A percentile compares a stretch with the other conserved stretches of the same genome.
Conservation (phyloP, 306 rosid species). For the Sophora flavescens region DNA sequence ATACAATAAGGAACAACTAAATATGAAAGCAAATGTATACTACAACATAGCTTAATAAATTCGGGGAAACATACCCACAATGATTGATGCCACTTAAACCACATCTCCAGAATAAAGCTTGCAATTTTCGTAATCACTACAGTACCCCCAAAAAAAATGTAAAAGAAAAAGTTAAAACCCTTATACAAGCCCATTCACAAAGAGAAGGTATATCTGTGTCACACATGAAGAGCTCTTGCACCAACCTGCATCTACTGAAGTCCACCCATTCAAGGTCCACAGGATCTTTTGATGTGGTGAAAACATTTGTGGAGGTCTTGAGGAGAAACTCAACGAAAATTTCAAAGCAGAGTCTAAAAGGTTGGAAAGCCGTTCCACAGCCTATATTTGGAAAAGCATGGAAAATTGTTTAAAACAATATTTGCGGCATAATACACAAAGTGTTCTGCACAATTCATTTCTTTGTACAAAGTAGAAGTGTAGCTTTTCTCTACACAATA, state of each 20-base stretch:
- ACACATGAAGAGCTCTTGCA: slow-evolving; percentile 28
- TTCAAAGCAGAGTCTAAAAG: slow-evolving; percentile 58
- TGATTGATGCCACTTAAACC: slow-evolving; percentile 96
- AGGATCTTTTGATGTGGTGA: slow-evolving; percentile 80
- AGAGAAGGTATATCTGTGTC: background rate
- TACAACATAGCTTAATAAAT: slow-evolving; percentile 57
- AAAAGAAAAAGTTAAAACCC: background rate
- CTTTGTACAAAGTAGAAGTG: background rate
- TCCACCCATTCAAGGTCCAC: slow-evolving; percentile 69
- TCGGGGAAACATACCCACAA: slow-evolving; percentile 72
- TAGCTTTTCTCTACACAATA: background rate
- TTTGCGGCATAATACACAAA: background rate
- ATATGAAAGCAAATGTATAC: slow-evolving; percentile 8
- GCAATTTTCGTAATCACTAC: slow-evolving; percentile 64
- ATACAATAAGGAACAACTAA: background rate
- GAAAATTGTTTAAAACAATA: slow-evolving; percentile 32
- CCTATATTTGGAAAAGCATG: slow-evolving; percentile 54
- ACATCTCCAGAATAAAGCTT: slow-evolving; percentile 79
- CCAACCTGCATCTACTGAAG: slow-evolving; percentile 69
- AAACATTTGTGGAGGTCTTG: slow-evolving; percentile 93
- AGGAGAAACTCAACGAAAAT: slow-evolving; percentile 76
- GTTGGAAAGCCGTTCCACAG: slow-evolving; percentile 48
- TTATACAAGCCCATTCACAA: slow-evolving; percentile 22
- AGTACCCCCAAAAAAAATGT: background rate
- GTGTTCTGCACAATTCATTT: background rate